A percentile compares a stretch with the other conserved stretches of the same genome.
Conservation (phyloP, 768 basidiomycete species). For the Imleria badia region DNA sequence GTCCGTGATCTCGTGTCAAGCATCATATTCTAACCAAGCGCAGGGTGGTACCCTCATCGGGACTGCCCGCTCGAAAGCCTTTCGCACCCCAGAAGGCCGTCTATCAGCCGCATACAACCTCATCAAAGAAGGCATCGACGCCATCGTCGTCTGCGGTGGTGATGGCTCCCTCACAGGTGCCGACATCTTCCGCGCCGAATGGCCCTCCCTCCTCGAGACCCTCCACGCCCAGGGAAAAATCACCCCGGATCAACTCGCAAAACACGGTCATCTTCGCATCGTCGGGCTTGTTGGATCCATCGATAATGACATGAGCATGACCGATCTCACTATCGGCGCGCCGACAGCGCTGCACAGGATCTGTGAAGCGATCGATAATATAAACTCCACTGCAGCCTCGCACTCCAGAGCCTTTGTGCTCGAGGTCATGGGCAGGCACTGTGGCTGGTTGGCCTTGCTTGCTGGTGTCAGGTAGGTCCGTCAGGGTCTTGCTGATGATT, state of each 20-base stretch:
- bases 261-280: slow-evolving; percentile 84
- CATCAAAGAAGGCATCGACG: slow-evolving; percentile 96
- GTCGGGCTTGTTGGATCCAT: slow-evolving; percentile 99
- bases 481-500: not conserved
- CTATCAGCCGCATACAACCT: slow-evolving; percentile 87
- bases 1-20: slow-evolving; percentile 16
- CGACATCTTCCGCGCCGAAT: slow-evolving; percentile 90
- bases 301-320: slow-evolving; percentile 99
- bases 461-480: slow-evolving; percentile 80
- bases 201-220: slow-evolving; percentile 79
- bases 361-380: slow-evolving; percentile 97
- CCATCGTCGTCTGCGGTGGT: slow-evolving; percentile 95
- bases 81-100: slow-evolving; percentile 87
- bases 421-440: slow-evolving; percentile 99
- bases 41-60: slow-evolving; percentile 95
- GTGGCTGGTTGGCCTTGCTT: slow-evolving; percentile 96
- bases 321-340: slow-evolving; percentile 95
- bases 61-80: slow-evolving; percentile 82
- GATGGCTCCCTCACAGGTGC: slow-evolving; percentile 97
- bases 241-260: slow-evolving; percentile 64
- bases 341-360: slow-evolving; percentile 94
- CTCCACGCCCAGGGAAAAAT: slow-evolving; percentile 75
- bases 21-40: not conserved
- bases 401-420: slow-evolving; percentile 98
- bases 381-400: slow-evolving; percentile 93